phyloP scores from a whole-genome alignment of 257 asterid genomes.

The Ajuga chamaepitys region DNA sequence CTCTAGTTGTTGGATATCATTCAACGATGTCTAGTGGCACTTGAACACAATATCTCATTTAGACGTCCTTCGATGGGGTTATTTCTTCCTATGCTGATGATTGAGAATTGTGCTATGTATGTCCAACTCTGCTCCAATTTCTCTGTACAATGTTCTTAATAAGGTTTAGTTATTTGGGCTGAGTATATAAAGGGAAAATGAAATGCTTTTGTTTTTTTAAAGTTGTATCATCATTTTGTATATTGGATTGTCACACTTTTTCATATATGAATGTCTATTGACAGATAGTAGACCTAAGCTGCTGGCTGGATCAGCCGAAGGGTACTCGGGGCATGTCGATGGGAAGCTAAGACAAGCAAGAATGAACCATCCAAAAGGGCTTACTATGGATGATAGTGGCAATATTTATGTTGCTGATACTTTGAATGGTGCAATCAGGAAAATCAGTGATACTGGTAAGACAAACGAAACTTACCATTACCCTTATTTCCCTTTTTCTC shows the following conservation, averaged over 20 bases:
- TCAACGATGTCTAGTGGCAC: background rate
- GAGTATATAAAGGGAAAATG: background rate
- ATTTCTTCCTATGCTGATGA: too few relatives aligned
- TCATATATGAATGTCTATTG: constrained; percentile 4
- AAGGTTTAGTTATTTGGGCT: background rate
- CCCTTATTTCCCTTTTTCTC: background rate
- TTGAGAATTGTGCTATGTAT: too few relatives aligned
- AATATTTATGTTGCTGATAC: constrained; percentile 89
- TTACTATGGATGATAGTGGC: constrained; percentile 71
- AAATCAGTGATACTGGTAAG: constrained; percentile 73
- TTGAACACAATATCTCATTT: background rate
- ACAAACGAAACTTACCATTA: background rate
- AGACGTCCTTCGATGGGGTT: background rate
- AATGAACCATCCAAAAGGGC: constrained; percentile 88
- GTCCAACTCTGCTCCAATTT: background rate
- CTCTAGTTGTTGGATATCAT: background rate
- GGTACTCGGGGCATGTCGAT: constrained; percentile 84
- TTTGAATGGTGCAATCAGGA: constrained; percentile 85
- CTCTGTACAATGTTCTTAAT: background rate
- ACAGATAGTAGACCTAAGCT: constrained; percentile 92
- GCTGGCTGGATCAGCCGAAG: constrained; percentile 88
- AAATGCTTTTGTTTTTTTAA: background rate
- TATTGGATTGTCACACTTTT: background rate
- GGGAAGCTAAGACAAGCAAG: constrained; percentile 88
- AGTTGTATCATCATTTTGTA: background rate